phyloP scores from a whole-genome alignment of 2,329 filamentous ascomycete species.

The Whalleya microplaca region DNA sequence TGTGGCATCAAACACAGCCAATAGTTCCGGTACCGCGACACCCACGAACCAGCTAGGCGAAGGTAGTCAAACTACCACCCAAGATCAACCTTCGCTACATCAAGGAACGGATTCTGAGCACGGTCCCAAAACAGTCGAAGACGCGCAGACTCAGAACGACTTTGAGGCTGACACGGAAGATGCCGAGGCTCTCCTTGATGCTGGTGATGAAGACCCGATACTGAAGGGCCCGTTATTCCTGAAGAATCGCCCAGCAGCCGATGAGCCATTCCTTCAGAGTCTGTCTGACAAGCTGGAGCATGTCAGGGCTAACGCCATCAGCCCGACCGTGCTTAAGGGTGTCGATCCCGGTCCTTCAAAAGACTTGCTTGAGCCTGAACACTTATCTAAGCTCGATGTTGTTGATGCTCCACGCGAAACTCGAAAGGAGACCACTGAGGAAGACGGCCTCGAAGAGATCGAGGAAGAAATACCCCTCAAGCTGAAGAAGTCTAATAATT shows the following conservation, averaged over 20 bases:
- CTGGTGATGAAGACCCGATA: conserved; percentile 47
- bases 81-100: not conserved
- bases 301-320: conserved; percentile 49
- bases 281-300: conserved; percentile 57
- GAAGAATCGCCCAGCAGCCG: conserved; percentile 58
- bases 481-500: conserved; percentile 32
- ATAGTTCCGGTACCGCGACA: conserved; percentile 46
- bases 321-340: conserved; percentile 48
- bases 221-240: conserved; percentile 59
- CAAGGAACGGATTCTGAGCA: conserved; percentile 11
- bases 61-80: conserved; percentile 8
- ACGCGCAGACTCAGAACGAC: conserved; percentile 1
- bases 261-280: conserved; percentile 56
- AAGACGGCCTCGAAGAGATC: not conserved
- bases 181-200: conserved; percentile 40
- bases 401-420: conserved; percentile 17
- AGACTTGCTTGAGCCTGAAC: conserved; percentile 4
- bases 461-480: conserved; percentile 30
- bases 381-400: conserved; percentile 1
- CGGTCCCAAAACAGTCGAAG: conserved; percentile 17
- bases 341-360: not conserved
- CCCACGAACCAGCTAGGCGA: conserved; percentile 35
- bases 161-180: not conserved
- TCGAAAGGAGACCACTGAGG: conserved; percentile 13
- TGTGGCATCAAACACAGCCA: conserved; percentile 43